A percentile compares a stretch with the other conserved stretches of the same genome.
Conservation (phyloP, 1,284 basidiomycete species). For the Agaricales sp. region DNA sequence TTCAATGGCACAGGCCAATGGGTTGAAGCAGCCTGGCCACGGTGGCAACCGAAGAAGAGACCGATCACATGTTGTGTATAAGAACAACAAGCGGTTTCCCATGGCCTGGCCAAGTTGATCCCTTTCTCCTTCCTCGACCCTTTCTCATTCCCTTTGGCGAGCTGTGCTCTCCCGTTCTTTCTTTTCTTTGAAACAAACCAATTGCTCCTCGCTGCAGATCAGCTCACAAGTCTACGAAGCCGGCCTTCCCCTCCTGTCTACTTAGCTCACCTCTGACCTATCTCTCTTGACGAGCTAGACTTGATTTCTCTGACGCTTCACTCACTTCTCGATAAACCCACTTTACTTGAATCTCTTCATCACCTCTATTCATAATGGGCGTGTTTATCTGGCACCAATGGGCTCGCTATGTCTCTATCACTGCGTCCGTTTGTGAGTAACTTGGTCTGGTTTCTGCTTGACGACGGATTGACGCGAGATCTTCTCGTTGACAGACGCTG, state of each 20-base stretch:
- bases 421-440: conserved; percentile 66
- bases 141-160: conserved; percentile 13
- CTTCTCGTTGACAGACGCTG: conserved; percentile 39
- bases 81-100: conserved; percentile 5
- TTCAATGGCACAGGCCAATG: neutral
- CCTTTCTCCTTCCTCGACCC: conserved; percentile 10
- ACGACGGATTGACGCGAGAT: conserved; percentile 9
- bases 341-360: too few species aligned
- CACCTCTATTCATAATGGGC: conserved; percentile 48
- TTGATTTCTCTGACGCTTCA: too few species aligned
- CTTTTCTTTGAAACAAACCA: conserved; percentile 11
- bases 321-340: too few species aligned
- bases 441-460: conserved; percentile 4
- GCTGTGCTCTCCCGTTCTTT: conserved; percentile 18
- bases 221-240: neutral
- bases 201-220: neutral
- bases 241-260: neutral
- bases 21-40: neutral
- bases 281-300: neutral
- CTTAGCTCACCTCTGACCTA: neutral
- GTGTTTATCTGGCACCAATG: conserved; percentile 78
- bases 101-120: conserved; percentile 13
- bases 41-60: neutral
- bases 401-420: conserved; percentile 60
- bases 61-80: neutral